Base-by-base conservation (phyloP, 2,329 filamentous ascomycete species). In the Aureobasidium sp. region DNA sequence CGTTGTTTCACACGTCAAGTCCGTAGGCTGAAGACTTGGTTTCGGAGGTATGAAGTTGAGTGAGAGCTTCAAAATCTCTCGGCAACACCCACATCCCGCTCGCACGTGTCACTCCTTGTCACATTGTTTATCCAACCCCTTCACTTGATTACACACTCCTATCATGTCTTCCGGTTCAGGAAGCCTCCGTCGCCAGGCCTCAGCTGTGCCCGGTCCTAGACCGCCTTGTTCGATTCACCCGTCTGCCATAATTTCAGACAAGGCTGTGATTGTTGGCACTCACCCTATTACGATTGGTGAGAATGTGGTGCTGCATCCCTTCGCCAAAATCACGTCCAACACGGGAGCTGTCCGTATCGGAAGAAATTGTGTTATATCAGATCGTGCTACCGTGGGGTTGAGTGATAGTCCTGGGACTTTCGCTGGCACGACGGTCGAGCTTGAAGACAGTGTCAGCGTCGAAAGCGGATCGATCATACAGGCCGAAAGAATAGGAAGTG, bases 281-380 rank as follows among this genome's bases (percentile, higher is more conserved):
- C 83, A 95, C 72, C 87, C 85, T 1, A 90, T 99, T 66, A 87
- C 85, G 48, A 85, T 97, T 65, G 87, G 87, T 62, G 82, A 89
- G 27, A 87, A 91, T 70, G 87, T 85, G 3, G 84, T 97, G 7
- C 77, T 99, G n/a, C 93, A 97, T 70, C 92, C 94, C 1, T 89
- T 92, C 53, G 84, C 87, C 17, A 86, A 70, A 56, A 71, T 80
- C 34, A 73, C 71, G 41, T 77, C 77, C 42, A 70, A 73, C 1
- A 61, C 72, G 20, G 76, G 75, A n/a, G 72, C 73, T 1, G 76
- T 80, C 1, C 72, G 72, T 20, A 70, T 81, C 8, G 78, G 76
- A 0, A 72, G 74, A 47, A 74, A 75, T 29, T 94, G 89, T 69
- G 88, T 96, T 50, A 81, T 97, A 47, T 85, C 88, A 67, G 94